Evolutionary conservation across 208 protist genomes (phyloP), one percentile per base, ranked within the genome.

Genomic region (Wallacemonas sp.): DNA sequence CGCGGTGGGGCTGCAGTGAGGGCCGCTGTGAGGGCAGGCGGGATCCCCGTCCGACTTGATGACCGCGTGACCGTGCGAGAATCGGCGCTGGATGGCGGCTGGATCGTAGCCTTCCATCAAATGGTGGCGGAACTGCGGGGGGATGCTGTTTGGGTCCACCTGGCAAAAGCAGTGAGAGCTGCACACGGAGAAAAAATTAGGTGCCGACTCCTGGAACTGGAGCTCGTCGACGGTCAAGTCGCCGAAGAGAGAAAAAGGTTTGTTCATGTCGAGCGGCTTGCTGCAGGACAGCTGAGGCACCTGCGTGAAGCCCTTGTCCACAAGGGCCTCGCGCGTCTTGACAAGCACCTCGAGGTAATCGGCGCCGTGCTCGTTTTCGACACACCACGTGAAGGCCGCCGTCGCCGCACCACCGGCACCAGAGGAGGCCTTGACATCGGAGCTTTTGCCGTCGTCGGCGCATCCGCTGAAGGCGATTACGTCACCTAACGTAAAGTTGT

Each of bases 391-490:
- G 72, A 94, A 83, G 10, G 86, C 84, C 62, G 89, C 74, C 12
- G 90, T 97, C 10, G 85, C 91, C 2, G 92, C 92, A 16, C 89
- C 89, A 38, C 92, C 92, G 20, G 91, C 89, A 12, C 76, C 79
- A 4, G 54, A 52, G 41, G 63, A 74, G 65, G 4, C 65, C 28
- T 79, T 75, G 14, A 88, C 81, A 72, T 91, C 84, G 10, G 88
- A 87, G 67, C 86, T 94, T n/a, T 90, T 97, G 28, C 89, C 89
- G 7, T 64, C 63, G 67, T 97, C 93, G 1, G 66, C 77, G 70
- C 93, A 97, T 2, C 93, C 93, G 65, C 87, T 94, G 52, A 97
- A 88, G 80, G 96, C 86, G n/a, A 96, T 63, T 7, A 97, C 89
- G 66, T 97, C 92, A 12, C 78, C 85, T 31, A 76, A 67, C 14